phyloP scores from a whole-genome alignment of 2,329 filamentous ascomycete genomes.

The Fusarium marasasianum region DNA sequence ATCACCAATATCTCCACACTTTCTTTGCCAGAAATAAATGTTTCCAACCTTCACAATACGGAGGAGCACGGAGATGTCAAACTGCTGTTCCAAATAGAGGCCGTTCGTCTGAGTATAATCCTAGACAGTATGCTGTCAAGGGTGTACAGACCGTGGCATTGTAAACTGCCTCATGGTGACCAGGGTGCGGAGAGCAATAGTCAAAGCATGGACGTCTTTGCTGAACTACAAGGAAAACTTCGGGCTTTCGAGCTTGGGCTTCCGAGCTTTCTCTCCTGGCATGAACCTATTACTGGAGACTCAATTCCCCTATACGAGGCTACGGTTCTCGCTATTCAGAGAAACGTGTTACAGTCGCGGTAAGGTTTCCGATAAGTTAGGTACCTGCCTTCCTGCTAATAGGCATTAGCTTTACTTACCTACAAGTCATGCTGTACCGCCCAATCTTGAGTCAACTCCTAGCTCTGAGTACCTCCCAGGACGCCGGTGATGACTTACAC shows the following conservation, averaged over 20 bases:
- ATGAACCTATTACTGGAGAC: not conserved
- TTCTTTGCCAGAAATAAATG: not conserved
- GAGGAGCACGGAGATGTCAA: fast-evolving
- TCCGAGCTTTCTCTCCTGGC: not conserved
- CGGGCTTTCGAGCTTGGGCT: not conserved
- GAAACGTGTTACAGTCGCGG: not conserved
- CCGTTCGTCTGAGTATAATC: not conserved
- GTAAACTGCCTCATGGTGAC: not conserved
- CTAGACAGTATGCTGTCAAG: not conserved
- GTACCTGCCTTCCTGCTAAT: too few relatives aligned
- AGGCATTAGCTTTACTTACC: not conserved
- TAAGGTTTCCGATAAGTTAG: not conserved
- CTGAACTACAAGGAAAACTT: not conserved
- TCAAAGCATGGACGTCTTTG: not conserved
- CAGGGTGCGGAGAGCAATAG: not conserved
- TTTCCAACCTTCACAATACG: fast-evolving
- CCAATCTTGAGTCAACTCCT: not conserved
- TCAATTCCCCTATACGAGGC: not conserved
- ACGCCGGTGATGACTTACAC: not conserved
- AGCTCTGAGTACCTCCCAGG: not conserved
- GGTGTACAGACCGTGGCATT: not conserved
- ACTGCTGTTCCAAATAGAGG: not conserved
- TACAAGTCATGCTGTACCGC: not conserved
- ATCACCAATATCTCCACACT: not conserved
- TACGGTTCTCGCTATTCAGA: not conserved